Evolutionary conservation across 2,329 filamentous ascomycete genomes (phyloP), one percentile per base, ranked within the genome.

Genomic region (Parasarocladium wereldwijsianum): DNA sequence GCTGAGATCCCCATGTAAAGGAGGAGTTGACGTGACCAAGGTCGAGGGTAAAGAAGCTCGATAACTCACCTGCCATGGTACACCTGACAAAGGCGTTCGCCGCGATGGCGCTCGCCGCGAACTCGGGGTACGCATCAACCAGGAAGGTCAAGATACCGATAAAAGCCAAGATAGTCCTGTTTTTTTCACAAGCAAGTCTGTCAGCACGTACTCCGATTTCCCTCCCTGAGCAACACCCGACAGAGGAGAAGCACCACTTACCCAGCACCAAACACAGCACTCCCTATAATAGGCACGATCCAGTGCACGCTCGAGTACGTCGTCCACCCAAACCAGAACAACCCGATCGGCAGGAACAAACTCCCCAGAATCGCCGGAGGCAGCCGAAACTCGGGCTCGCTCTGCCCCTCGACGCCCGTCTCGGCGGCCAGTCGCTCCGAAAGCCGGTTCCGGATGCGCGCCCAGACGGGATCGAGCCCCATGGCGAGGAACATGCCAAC

Each of bases 271-370:
- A 85, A 86, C 25, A 86, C 58, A 24, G 51, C 63, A 17, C 73
- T 78, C 13, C 76, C 80, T 52, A 86, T 75, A 39, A 84, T 76
- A 16, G 79, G 76, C 26, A 75, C 64, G 36, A 82, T 78, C 75
- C 75, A 87, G 52, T 83, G 77, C 28, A 93, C 68, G 41, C 53
- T 66, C 3, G 74, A 52, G 49, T 76, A 86, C 10, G 79, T 78
- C 4, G 81, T 85, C 80, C 84, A 93, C 7, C 73, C 84, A 54
- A 93, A 93, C 55, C 82, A 79, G 51, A 94, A 93, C 11, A 96
- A 56, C 6, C 83, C 82, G 33, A 80, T 60, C 5, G 85, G 82
- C 18, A 90, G 82, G 8, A 93, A 54, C 25, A 84, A 53, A 1
- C 75, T 75, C n/a, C 86, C 87, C 6, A 64, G 49, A 30, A 86